These are phyloP conservation scores for Candolleomyces eurysporus DNA, from an alignment of 768 basidiomycete species.

Conservation along the genomic window DNA sequence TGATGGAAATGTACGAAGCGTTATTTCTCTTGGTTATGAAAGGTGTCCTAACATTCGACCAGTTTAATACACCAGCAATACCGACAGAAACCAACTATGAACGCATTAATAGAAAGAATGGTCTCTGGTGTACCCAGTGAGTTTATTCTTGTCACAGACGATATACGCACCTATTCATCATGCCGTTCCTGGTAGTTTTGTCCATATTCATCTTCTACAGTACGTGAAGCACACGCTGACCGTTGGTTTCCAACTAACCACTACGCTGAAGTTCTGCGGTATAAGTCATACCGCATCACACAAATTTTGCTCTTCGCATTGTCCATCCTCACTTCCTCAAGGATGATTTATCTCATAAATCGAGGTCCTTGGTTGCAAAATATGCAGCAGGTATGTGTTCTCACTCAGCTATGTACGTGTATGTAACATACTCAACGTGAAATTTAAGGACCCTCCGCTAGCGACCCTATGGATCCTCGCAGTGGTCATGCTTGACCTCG, in stretches of 20 bases:
- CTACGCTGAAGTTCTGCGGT: slow-evolving; percentile 49
- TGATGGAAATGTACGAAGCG: slow-evolving; percentile 80
- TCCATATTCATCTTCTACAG: slow-evolving; percentile 76
- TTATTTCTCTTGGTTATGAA: slow-evolving; percentile 1
- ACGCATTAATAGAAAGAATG: slow-evolving; percentile 55
- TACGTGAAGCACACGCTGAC: slow-evolving; percentile 29
- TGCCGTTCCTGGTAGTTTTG: slow-evolving; percentile 46
- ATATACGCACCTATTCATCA: slow-evolving; percentile 3
- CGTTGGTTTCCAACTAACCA: too few species aligned
- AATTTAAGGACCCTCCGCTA: slow-evolving; percentile 65
- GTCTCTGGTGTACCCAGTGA: slow-evolving; percentile 69
- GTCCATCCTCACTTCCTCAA: slow-evolving; percentile 54
- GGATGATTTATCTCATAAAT: slow-evolving; percentile 72
- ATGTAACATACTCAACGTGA: background rate
- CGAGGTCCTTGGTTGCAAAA: slow-evolving; percentile 66
- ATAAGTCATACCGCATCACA: slow-evolving; percentile 52
- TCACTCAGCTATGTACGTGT: background rate
- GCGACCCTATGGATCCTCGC: slow-evolving; percentile 79
- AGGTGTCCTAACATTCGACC: background rate
- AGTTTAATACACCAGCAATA: slow-evolving; percentile 83
- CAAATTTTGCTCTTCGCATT: slow-evolving; percentile 61
- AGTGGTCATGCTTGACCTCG: slow-evolving; percentile 66
- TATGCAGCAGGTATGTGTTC: slow-evolving; percentile 62
- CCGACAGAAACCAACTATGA: slow-evolving; percentile 51
- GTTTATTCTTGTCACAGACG: slow-evolving; percentile 21